Evolutionary conservation across 2,329 filamentous ascomycete genomes (phyloP), one percentile per base, ranked within the genome.

Genomic region (Aureobasidium sp.): DNA sequence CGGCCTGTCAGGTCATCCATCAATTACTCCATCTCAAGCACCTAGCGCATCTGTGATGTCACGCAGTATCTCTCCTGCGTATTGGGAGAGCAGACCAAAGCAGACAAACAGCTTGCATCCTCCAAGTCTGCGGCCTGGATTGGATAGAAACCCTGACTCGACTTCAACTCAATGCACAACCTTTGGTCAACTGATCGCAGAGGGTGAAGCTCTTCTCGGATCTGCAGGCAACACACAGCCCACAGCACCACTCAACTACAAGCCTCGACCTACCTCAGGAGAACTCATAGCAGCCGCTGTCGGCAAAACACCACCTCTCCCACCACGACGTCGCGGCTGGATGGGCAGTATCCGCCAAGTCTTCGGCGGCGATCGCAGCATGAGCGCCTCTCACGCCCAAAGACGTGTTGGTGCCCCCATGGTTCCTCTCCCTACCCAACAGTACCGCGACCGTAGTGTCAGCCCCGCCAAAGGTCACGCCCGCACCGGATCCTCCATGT

Each of bases 321-420:
- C 55, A 7, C 44, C 41, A 8, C 27, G 55, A 2, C 42, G 51
- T 5, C 47, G 56, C 30, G 62, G 65, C 14, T 63, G 61, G 58
- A 61, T 69, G 54, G 66, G 66, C 52, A 63, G 60, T 34, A 55
- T 69, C 1, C 62, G 64, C 7, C 61, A 51, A 41, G 48, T 51
- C 3, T 61, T 62, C 4, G 60, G 60, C 11, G 55, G 55, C 17
- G 64, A 66, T 2, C 60, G 64, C 17, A 63, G 58, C 56, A 62
- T 66, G 57, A 64, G 60, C 47, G 48, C 48, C 37, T 51, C 48
- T 10, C 48, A 51, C n/a, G 45, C 45, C 5, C 16, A 30, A 29
- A 29, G 45, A 49, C 22, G 45, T n/a, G 22, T 39, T n/a, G 37
- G 27, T 12, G 35, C 48, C 14, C 35, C 48, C 14, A 47, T 66